A percentile compares a stretch with the other conserved stretches of the same genome.
phyloP scores from a whole-genome alignment of 1,284 basidiomycete genomes.

The Athelia psychrophila region DNA sequence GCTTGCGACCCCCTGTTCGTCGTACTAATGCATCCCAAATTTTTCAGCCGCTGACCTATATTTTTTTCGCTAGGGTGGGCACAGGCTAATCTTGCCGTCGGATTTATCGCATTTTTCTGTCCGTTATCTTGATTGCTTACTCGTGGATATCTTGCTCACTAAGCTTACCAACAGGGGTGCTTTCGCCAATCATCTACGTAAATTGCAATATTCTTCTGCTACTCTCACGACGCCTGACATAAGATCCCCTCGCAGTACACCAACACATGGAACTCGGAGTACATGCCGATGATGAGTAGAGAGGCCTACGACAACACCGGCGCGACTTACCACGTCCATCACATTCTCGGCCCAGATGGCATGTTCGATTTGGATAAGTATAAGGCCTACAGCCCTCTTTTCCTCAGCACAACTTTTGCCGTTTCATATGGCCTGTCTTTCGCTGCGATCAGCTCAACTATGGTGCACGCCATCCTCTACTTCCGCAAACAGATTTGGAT shows the following conservation, averaged over 20 bases:
- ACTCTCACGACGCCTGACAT: not conserved
- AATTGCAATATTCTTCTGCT: not conserved
- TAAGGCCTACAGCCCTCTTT: slow-evolving; percentile 62
- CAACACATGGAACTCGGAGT: slow-evolving; percentile 32
- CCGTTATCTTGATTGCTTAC: not conserved
- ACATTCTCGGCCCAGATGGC: slow-evolving; percentile 44
- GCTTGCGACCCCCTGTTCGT: too few relatives aligned
- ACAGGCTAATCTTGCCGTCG: slow-evolving; percentile 57
- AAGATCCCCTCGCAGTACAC: not conserved
- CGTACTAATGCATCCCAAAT: too few relatives aligned
- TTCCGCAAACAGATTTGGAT: slow-evolving; percentile 73
- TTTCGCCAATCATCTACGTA: slow-evolving; percentile 37
- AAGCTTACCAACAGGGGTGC: slow-evolving; percentile 29
- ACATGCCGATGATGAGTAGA: slow-evolving; percentile 30
- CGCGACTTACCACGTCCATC: slow-evolving; percentile 49
- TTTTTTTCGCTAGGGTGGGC: slow-evolving; percentile 29
- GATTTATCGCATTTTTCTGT: slow-evolving; percentile 55
- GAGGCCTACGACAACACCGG: slow-evolving; percentile 43
- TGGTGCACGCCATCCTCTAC: slow-evolving; percentile 70
- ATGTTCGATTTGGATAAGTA: slow-evolving; percentile 54
- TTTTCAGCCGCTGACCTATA: not conserved
- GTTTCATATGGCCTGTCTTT: slow-evolving; percentile 33
- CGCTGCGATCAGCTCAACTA: slow-evolving; percentile 58
- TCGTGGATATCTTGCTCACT: not conserved
- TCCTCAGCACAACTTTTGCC: slow-evolving; percentile 41